These are phyloP conservation scores for Cordia subcordata DNA, from an alignment of 257 asterid species.

Conservation along the genomic window DNA sequence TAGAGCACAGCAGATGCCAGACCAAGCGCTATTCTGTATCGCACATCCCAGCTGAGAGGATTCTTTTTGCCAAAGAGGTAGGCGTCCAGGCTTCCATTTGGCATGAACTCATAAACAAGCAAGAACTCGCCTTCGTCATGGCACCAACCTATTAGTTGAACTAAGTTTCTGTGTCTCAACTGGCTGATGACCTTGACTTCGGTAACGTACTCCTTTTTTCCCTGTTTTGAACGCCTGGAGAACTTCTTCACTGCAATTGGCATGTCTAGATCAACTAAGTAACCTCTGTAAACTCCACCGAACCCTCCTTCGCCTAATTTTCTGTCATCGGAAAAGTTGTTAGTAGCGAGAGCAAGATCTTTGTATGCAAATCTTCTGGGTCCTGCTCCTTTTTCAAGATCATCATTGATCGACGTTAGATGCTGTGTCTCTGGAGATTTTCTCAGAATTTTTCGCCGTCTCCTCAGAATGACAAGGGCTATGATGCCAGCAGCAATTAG, in stretches of 20 bases:
- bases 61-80: constrained; percentile 28
- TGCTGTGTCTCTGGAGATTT: constrained; percentile 12
- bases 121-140: constrained; percentile 33
- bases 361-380: constrained; percentile 29
- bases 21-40: constrained; percentile 30
- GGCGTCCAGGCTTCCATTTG: constrained; percentile 30
- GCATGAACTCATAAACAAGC: constrained; percentile 38
- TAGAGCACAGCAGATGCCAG: constrained; percentile 36
- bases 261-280: constrained; percentile 22
- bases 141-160: constrained; percentile 39
- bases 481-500: constrained; percentile 14
- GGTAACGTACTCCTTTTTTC: constrained; percentile 31
- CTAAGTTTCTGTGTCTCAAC: constrained; percentile 33
- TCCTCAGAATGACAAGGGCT: constrained; percentile 10
- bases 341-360: constrained; percentile 28
- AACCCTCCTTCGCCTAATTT: constrained; percentile 38
- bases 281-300: constrained; percentile 35
- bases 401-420: constrained; percentile 27
- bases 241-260: constrained; percentile 37
- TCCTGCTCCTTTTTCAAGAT: constrained; percentile 39
- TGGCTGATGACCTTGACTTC: constrained; percentile 38
- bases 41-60: constrained; percentile 23
- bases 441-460: constrained; percentile 4
- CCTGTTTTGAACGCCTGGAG: constrained; percentile 31
- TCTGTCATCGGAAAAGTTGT: constrained; percentile 28